Base-by-base conservation (phyloP, 2,329 filamentous ascomycete species). In the Penicillium oxalicum region DNA sequence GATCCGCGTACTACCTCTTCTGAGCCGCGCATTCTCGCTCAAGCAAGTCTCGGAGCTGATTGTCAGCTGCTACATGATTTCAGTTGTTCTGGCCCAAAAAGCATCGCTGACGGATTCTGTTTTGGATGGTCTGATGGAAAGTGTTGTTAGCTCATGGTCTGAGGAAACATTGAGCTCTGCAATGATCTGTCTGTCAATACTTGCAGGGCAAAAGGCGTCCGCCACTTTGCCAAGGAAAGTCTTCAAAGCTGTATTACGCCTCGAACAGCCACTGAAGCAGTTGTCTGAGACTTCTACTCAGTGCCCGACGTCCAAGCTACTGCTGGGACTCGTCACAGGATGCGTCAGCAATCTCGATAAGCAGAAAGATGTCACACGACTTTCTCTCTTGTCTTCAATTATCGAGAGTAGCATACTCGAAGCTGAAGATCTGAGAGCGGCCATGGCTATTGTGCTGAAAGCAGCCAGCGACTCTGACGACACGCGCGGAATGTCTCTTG, bases 61-160 rank as follows among this genome's bases (percentile, higher is more conserved):
- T 56, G 80, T 94, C 51, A 90, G 87, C 12, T 91, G 87, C 49
- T 97, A 95, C 67, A 95, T 96, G 86, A 83, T 95, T 18, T 79
- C 91, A 48, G 82, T 89, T 5, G 83, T 97, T 42, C 79, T 97
- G 53, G 90, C 88, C 5, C 84, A 88, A 42, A 95, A 95, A 69
- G 84, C 86, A 0, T 78, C 81, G 41, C 77, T 97, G 11, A 82
- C 87, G 40, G 90, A 97, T 60, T 80, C 80, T 48, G 81, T 91
- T 2, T 75, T 97, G n/a, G 83, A 87, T 46, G 84, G 85, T 1
- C 78, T 98, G 61, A 95, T 97, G 89, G 88, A 95, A 61, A 88
- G 91, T 54, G 81, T 95, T 32, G 84, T 87, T 7, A 73, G 78
- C 27, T 88, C 87, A 7, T 94, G 89, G 83, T 86, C 82, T 2